These are phyloP conservation scores for Pilobolus umbonatus DNA, from an alignment of 192 early-diverging fungal species.

Conservation along the genomic window DNA sequence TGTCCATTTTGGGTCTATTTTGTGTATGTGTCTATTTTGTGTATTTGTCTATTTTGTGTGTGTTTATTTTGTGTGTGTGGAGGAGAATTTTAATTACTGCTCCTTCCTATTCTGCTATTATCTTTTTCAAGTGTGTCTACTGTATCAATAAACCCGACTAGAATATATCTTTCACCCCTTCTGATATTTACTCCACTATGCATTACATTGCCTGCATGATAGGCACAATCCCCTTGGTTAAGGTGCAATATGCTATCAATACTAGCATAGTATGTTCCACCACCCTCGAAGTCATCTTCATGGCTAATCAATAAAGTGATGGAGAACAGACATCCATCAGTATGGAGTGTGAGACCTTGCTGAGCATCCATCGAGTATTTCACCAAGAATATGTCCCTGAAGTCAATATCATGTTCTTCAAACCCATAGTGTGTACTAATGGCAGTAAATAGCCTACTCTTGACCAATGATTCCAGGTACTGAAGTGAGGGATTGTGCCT, in stretches of 20 bases:
- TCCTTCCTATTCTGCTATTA: not conserved
- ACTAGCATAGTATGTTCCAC: constrained; percentile 43
- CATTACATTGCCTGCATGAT: constrained; percentile 41
- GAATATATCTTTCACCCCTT: constrained; percentile 34
- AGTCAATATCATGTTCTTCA: constrained; percentile 25
- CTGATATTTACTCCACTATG: constrained; percentile 43
- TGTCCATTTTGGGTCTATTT: not conserved
- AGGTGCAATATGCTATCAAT: constrained; percentile 18
- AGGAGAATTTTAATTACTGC: not conserved
- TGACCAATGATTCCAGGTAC: constrained; percentile 21
- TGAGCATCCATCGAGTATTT: constrained; percentile 43
- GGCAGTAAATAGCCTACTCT: constrained; percentile 20
- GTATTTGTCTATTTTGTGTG: too few species aligned
- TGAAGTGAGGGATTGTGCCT: constrained; percentile 11
- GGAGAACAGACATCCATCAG: constrained; percentile 52
- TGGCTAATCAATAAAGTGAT: constrained; percentile 48
- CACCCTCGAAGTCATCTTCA: constrained; percentile 44
- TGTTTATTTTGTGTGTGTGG: too few species aligned
- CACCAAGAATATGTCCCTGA: constrained; percentile 45
- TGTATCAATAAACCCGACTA: constrained; percentile 56
- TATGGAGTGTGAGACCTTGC: constrained; percentile 37
- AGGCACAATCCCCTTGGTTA: constrained; percentile 39
- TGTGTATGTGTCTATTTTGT: too few species aligned
- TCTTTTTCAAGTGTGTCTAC: constrained; percentile 27
- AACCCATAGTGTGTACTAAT: constrained; percentile 32